Conservation (phyloP, 139 green algal genomes). For the Diplosphaera chodatii region DNA sequence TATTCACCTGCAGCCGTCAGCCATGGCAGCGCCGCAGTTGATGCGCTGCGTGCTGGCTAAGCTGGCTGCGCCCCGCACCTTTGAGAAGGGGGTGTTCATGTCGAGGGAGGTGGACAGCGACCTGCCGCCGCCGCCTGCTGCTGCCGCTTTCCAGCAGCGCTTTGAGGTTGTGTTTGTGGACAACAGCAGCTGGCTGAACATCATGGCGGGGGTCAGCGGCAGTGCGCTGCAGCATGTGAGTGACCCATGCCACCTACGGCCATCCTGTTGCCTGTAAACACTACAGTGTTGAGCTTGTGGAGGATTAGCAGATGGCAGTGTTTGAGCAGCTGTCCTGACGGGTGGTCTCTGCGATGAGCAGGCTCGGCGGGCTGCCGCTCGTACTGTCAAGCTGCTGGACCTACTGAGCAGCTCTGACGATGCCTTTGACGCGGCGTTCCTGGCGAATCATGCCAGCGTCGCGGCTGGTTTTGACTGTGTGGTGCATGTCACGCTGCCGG, state of each 20-base stretch:
- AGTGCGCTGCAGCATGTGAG: conserved; percentile 31
- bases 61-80: conserved; percentile 32
- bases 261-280: too few relatives aligned
- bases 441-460: conserved; percentile 1
- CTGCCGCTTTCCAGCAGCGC: conserved; percentile 18
- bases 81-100: conserved; percentile 42
- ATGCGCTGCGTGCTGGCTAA: conserved; percentile 40
- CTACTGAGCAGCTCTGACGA: conserved; percentile 32
- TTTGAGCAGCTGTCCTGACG: too few relatives aligned
- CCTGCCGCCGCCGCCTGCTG: conserved; percentile 12
- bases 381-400: conserved; percentile 37
- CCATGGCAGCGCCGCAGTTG: conserved; percentile 53
- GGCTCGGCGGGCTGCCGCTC: conserved; percentile 19
- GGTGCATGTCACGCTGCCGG: conserved; percentile 35
- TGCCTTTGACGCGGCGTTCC: conserved; percentile 46
- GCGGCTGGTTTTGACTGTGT: conserved; percentile 52
- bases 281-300: too few relatives aligned
- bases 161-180: conserved; percentile 56
- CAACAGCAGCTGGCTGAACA: conserved; percentile 53
- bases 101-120: background rate
- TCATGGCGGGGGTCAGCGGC: conserved; percentile 35
- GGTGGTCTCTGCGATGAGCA: conserved; percentile 12
- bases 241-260: background rate
- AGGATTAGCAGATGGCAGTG: too few relatives aligned
- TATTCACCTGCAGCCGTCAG: conserved; percentile 30